Conservation (phyloP, 1,284 basidiomycete genomes). For the Ganoderma sp. region DNA sequence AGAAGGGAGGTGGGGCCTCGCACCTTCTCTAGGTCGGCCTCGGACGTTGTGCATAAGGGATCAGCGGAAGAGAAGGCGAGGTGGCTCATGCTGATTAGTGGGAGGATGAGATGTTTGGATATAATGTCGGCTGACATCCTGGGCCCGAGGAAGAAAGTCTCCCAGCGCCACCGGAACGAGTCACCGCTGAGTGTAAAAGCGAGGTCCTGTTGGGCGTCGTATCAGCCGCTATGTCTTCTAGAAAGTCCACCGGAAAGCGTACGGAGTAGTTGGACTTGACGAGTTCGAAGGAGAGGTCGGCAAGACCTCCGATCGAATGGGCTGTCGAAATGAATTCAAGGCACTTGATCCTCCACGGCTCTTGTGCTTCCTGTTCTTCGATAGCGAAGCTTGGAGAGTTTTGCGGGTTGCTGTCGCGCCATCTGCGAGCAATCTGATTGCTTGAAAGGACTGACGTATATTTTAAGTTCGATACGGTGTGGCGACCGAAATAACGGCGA, state of each 20-base stretch:
- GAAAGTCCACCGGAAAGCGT: conserved; percentile 32
- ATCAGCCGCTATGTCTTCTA: conserved; percentile 16
- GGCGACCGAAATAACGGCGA: conserved; percentile 1
- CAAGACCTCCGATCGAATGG: conserved; percentile 64
- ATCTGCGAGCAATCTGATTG: conserved; percentile 68
- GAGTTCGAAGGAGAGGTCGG: conserved; percentile 62
- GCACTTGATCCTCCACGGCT: conserved; percentile 56
- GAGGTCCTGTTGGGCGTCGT: conserved; percentile 56
- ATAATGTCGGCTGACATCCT: conserved; percentile 70
- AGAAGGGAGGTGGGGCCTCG: neutral
- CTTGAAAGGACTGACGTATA: conserved; percentile 57
- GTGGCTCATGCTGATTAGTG: conserved; percentile 72
- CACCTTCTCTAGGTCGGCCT: conserved; percentile 71
- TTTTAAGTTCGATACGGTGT: neutral
- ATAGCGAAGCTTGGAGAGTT: conserved; percentile 9
- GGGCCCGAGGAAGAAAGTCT: conserved; percentile 66
- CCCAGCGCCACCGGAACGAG: conserved; percentile 78
- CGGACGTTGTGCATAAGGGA: conserved; percentile 57
- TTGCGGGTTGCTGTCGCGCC: conserved; percentile 60
- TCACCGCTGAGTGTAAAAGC: conserved; percentile 64
- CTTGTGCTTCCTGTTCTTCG: conserved; percentile 59
- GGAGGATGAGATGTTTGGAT: conserved; percentile 76
- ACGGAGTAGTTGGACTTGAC: conserved; percentile 66
- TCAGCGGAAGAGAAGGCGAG: conserved; percentile 67
- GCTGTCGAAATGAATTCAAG: conserved; percentile 58